These are phyloP conservation scores for Purpureocillium takamizusanense DNA, from an alignment of 2,329 filamentous ascomycete species.

Conservation along the genomic window DNA sequence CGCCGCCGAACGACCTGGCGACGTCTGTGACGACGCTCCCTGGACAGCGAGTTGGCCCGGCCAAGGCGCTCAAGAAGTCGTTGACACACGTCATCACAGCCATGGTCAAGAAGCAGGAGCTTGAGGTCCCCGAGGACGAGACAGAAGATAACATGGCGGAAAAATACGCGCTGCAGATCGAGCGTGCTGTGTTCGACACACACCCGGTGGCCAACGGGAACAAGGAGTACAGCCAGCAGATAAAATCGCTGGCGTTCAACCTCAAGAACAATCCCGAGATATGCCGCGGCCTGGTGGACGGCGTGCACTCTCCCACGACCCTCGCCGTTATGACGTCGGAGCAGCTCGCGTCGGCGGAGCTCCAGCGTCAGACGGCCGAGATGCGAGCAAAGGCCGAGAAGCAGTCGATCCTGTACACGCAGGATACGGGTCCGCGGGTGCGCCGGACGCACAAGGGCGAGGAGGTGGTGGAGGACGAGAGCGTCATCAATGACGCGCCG, in stretches of 20 bases:
- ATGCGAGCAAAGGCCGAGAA: constrained; percentile 73
- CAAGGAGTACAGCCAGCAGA: constrained; percentile 50
- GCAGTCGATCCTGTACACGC: constrained; percentile 73
- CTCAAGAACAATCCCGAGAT: constrained; percentile 81
- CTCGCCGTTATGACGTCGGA: constrained; percentile 83
- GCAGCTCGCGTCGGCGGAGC: constrained; percentile 85
- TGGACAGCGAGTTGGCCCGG: constrained; percentile 56
- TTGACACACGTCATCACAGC: constrained; percentile 57
- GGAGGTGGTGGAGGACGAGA: constrained; percentile 75
- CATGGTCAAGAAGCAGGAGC: constrained; percentile 57
- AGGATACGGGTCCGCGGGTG: constrained; percentile 63
- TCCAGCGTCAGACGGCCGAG: constrained; percentile 67
- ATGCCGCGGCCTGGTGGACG: constrained; percentile 64
- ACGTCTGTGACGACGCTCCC: constrained; percentile 46
- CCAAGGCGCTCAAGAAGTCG: constrained; percentile 61
- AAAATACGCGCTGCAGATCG: constrained; percentile 67
- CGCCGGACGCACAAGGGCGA: constrained; percentile 92
- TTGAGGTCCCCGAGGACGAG: constrained; percentile 53
- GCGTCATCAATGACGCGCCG: constrained; percentile 27
- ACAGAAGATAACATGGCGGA: constrained; percentile 58
- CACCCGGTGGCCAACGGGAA: constrained; percentile 37
- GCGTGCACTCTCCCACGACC: constrained; percentile 61
- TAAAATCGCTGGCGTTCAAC: constrained; percentile 74
- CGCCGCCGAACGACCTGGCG: constrained; percentile 42
- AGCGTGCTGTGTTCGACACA: constrained; percentile 56